Evolutionary conservation across 2,329 filamentous ascomycete species (phyloP), one percentile per base, ranked within the genome.

Genomic region (Phialocephala sp.): DNA sequence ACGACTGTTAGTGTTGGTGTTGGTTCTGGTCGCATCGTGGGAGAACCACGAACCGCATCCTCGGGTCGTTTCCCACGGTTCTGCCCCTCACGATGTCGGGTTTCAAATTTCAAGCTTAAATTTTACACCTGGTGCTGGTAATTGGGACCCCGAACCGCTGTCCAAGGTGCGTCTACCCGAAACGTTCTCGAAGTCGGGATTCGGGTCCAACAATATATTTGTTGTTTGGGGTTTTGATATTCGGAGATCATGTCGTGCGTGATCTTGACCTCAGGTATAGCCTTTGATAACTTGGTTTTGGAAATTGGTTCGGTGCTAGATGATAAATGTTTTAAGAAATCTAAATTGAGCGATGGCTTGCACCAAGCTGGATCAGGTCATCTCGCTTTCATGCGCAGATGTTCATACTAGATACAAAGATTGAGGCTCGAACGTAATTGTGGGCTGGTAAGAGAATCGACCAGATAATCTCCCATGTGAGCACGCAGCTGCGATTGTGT

Each of bases 31-130:
- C 50, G 50, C 50, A 54, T 54, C 6, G 24, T 54, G 11, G 24
- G 50, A 54, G 22, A 54, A 32, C 50, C 50, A 35, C 50, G 50
- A 54, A 54, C 50, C 50, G 35, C 5, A 54, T 18, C 27, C 24
- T 54, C 50, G 50, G 50, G 50, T 54, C 47, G 2, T 4, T 6
- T 27, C 22, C 24, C 50, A 54, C 24, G 24, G 35, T 54, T 35
- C 50, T n/a, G 15, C 27, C 50, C 22, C 6, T 27, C 12, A 35
- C 12, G 14, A 54, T 54, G 50, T 54, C 18, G 24, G 45, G 50
- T 54, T 54, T 54, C 50, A 54, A 32, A 54, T 54, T 54, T 54
- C 50, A 35, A 27, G 24, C 22, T 32, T 32, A 54, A 54, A 35
- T 54, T 54, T 9, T 50, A 47, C 8, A 47, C 8, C 8, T 8